These are phyloP conservation scores for Syzygium syzygioides DNA, from an alignment of 441 rosid genomes.

Conservation along the genomic window DNA sequence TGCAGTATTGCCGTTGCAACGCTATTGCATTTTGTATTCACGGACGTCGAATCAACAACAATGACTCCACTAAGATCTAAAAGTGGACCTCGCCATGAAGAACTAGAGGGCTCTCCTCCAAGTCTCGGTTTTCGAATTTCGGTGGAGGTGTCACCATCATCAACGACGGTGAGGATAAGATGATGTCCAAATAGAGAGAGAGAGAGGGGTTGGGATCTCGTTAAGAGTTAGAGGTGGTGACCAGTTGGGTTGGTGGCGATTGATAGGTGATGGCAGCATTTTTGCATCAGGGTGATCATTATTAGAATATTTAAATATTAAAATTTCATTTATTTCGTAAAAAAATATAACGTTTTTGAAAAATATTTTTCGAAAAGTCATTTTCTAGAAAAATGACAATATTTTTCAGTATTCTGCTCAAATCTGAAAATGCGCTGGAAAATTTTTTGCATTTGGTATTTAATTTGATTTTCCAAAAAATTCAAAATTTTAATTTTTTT, in stretches of 20 bases:
- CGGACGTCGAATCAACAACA: no score
- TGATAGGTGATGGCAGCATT: background rate
- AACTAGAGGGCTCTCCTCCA: background rate
- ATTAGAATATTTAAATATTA: background rate
- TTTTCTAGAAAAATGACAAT: no score
- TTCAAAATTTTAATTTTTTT: no score
- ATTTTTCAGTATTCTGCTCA: no score
- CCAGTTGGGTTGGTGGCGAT: background rate
- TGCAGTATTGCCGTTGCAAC: background rate
- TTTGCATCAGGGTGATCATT: rapidly evolving
- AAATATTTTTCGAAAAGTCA: no score
- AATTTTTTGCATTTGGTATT: no score
- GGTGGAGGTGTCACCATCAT: background rate
- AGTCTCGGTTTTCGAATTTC: background rate
- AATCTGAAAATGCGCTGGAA: no score
- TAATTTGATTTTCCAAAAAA: no score
- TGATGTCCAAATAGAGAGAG: background rate
- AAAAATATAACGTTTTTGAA: no score
- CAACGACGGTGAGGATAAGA: background rate
- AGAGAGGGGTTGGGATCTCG: background rate
- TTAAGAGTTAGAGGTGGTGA: background rate
- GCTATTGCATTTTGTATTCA: no score
- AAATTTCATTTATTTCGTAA: background rate
- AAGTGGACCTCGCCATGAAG: background rate
- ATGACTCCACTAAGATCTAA: no score